phyloP scores from a whole-genome alignment of 1,139 yeast genomes.

The Pichia sp. region DNA sequence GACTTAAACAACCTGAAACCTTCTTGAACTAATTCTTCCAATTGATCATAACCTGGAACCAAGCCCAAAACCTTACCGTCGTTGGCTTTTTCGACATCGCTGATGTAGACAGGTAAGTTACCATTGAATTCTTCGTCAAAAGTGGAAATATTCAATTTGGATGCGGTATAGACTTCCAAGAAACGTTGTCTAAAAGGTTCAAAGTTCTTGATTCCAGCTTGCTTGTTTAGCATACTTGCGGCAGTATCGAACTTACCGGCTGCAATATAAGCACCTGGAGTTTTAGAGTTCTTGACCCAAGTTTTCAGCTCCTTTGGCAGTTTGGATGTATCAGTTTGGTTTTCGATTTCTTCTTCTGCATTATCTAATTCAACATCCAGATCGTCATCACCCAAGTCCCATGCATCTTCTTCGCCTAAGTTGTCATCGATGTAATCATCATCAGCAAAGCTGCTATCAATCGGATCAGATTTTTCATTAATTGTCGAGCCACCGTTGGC shows the following conservation, averaged over 20 bases:
- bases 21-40: slow-evolving; percentile 59
- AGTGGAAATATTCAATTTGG: slow-evolving; percentile 72
- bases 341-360: slow-evolving; percentile 52
- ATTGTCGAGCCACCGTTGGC: slow-evolving; percentile 29
- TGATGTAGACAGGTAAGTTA: slow-evolving; percentile 62
- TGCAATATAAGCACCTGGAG: slow-evolving; percentile 91
- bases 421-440: slow-evolving; percentile 36
- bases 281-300: slow-evolving; percentile 87
- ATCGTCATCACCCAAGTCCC: slow-evolving; percentile 58
- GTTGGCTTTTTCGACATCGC: slow-evolving; percentile 55
- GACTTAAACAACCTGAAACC: slow-evolving; percentile 83
- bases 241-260: slow-evolving; percentile 97
- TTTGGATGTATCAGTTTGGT: slow-evolving; percentile 33
- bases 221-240: slow-evolving; percentile 84
- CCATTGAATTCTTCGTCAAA: slow-evolving; percentile 53
- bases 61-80: slow-evolving; percentile 54
- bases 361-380: slow-evolving; percentile 59
- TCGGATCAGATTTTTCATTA: slow-evolving; percentile 23
- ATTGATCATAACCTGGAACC: slow-evolving; percentile 69
- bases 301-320: slow-evolving; percentile 59
- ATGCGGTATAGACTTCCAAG: slow-evolving; percentile 74
- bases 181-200: slow-evolving; percentile 84
- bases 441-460: slow-evolving; percentile 31
- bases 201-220: slow-evolving; percentile 78
- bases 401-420: slow-evolving; percentile 48